Evolutionary conservation across 257 asterid genomes (phyloP), one percentile per base, ranked within the genome.

Genomic region (Eucommia ulmoides): DNA sequence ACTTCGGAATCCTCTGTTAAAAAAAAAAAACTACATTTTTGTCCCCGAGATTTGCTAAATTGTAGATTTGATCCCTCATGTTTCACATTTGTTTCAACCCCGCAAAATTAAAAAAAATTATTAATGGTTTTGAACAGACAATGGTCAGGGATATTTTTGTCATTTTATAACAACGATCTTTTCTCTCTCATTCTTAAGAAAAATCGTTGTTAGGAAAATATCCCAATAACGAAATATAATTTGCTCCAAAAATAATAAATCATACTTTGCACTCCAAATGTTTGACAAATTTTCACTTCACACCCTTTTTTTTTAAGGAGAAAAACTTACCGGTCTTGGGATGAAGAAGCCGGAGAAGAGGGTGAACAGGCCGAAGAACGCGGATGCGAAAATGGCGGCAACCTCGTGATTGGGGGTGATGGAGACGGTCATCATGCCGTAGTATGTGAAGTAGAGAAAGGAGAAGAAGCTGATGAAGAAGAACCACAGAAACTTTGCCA

Each of bases 1-100:
- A 88, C 62, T 71, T 81, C 0, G 97, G 95, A 59, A 88, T 88
- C 65, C 68, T 69, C 97, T 88, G 83, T 38, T 20, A 14, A 50
- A 47, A 22, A 8, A 6, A 51, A 56, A 15, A 52, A 29, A n/a
- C n/a, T n/a, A n/a, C n/a, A n/a, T n/a, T n/a, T n/a, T n/a, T n/a
- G n/a, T n/a, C n/a, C n/a, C n/a, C n/a, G n/a, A n/a, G n/a, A n/a
- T n/a, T n/a, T n/a, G n/a, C n/a, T n/a, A n/a, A n/a, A n/a, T n/a
- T n/a, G n/a, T n/a, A n/a, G n/a, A n/a, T n/a, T n/a, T n/a, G n/a
- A n/a, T n/a, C n/a, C n/a, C n/a, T n/a, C n/a, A n/a, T n/a, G n/a
- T n/a, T n/a, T n/a, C n/a, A n/a, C n/a, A n/a, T n/a, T n/a, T n/a
- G n/a, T n/a, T 50, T 54, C 21, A 61, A 38, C 26, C 1, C 11